phyloP scores from a whole-genome alignment of 2,329 filamentous ascomycete genomes.

The Trichophyton rubrum region DNA sequence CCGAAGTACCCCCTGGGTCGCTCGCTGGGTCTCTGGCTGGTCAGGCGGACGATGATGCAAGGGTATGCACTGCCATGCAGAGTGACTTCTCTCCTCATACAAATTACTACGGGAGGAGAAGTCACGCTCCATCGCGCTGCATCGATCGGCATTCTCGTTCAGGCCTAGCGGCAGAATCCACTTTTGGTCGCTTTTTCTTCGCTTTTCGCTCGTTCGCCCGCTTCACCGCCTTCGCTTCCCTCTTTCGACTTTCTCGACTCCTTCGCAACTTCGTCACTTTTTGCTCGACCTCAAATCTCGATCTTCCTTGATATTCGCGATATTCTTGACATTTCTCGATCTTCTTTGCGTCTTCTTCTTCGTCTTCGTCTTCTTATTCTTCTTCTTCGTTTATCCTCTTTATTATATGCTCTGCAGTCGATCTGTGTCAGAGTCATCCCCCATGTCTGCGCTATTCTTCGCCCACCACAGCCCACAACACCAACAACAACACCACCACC shows the following conservation, averaged over 20 bases:
- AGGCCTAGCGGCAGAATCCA: neutral
- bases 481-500: conserved; percentile 31
- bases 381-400: conserved; percentile 10
- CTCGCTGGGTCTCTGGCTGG: neutral
- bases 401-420: neutral
- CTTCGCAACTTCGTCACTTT: neutral
- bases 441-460: conserved; percentile 8
- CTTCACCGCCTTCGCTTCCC: conserved; percentile 15
- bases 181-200: conserved; percentile 12
- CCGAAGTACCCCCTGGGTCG: neutral
- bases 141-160: neutral
- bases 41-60: conserved; percentile 5
- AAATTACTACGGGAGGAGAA: neutral
- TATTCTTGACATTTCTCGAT: no score
- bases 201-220: conserved; percentile 14
- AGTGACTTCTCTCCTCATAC: neutral
- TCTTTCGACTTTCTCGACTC: conserved; percentile 15
- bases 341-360: conserved; percentile 15
- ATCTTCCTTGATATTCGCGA: neutral
- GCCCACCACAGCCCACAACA: conserved; percentile 30
- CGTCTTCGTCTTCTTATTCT: conserved; percentile 17
- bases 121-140: neutral
- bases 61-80: neutral
- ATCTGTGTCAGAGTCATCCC: neutral
- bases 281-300: neutral